Base-by-base conservation (phyloP, 1,284 basidiomycete genomes). In the Moniliella sp. region DNA sequence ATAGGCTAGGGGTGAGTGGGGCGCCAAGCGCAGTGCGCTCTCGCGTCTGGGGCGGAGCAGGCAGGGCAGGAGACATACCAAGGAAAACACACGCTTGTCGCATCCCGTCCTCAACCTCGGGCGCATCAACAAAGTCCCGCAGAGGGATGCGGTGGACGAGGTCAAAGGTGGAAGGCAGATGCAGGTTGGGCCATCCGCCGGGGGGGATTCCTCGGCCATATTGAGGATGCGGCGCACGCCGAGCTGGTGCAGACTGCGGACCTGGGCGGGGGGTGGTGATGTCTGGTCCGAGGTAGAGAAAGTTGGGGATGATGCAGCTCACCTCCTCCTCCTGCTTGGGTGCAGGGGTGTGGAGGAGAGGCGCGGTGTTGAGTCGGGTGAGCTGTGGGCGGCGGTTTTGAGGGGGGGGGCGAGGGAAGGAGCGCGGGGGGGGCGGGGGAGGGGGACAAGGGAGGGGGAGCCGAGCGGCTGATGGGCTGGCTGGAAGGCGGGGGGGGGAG, bases 91-190 rank as follows among this genome's bases (percentile, higher is more conserved):
- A 31, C 11, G 18, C 29, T 13, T 19, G 17, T 5, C 29, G 29
- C 4, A 31, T 13, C 29, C 21, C 25, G 10, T 31, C 29, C 18
- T 31, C 29, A 18, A 31, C 29, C 5, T 21, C 18, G 12, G 21
- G n/a, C 18, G 21, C 29, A 12, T 31, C 29, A 5, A 31, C 29
- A 31, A 21, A 15, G 18, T 31, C 29, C 29, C 18, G 29, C 14
- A 31, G 21, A 14, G 18, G 18, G 11, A 31, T 11, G 16, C 28
- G 28, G n/a, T n/a, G n/a, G n/a, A n/a, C n/a, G 18, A 13, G 11
- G 18, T 11, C 5, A 18, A 21, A 14, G 12, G 4, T 11, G 5
- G 5, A 10, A 9, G 9, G 7, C 27, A 14, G 17, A 16, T 3
- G 1, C 13, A 9, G 12, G 15, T 9, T 4, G 14, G 15, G 12